Evolutionary conservation across 208 protist species (phyloP), one percentile per base, ranked within the genome.

Genomic region (Jaenimonas drosophilae): DNA sequence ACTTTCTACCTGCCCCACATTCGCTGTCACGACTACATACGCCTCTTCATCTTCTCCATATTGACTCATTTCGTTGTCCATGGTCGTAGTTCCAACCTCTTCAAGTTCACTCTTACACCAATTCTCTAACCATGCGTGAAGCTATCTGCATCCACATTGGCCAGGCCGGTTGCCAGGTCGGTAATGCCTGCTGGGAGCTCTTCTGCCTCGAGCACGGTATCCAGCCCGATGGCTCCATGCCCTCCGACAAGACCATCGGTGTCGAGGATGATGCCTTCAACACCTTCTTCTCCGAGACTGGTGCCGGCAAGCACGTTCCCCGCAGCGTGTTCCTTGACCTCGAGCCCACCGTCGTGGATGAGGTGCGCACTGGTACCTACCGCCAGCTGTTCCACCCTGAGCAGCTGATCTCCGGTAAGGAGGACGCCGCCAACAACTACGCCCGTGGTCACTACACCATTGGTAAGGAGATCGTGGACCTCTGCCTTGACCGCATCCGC

Each of bases 341-440:
- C 25, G 97, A 99, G 76, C 96, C 98, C 21, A 96, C 94, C 32
- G 94, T 97, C 21, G 81, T 98, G 48, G 96, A 98, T 62, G 92
- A 96, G 70, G 80, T 98, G n/a, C 80, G 94, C 56, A 96, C 74
- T 40, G 94, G 95, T 56, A 87, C 76, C 34, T 98, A 98, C 86
- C 60, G 76, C 41, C 54, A 96, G 60, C 81, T 98, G 40, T 98
- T 97, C 90, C 96, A 98, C 87, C 96, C 96, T 25, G 92, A 98
- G 59, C 90, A 98, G 67, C 61, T 98, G 37, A 96, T 99, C 65
- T 82, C 81, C 41, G 97, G 95, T 59, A 96, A 97, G 80, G 96
- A 98, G 71, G 97, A 98, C 62, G 95, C 96, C 34, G 96, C 94
- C 61, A 98, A 98, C 89, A 99, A 99, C 86, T 99, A 97, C 70